Base-by-base conservation (phyloP, 257 asterid genomes). In the Striga asiatica region DNA sequence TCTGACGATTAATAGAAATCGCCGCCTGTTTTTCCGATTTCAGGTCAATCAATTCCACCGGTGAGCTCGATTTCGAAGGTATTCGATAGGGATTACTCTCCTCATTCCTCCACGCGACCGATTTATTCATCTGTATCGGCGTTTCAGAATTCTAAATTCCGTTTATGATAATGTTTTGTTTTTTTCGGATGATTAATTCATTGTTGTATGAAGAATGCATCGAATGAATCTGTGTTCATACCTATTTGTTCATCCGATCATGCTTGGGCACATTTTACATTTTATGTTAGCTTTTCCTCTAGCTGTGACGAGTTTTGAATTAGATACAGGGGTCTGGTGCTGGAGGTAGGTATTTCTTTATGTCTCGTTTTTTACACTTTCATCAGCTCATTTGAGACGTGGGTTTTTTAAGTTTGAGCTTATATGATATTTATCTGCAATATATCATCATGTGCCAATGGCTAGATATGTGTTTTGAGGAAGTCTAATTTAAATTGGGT, bases 21-120 rank as follows among this genome's bases (percentile, higher is more conserved):
- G 70, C 66, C 57, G 72, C 69, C 51, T 58, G 10, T 56, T 49
- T 20, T 42, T 42, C 58, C 7, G 7, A n/a, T 24, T 50, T 41
- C 29, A 51, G 57, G 57, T 66, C 73, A 35, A 66, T 54, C 51
- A 28, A 25, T 28, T 38, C 41, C 21, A 35, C 4, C 67, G 18
- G 16, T 50, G 19, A 57, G 71, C 68, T 69, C 58, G 73, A 61
- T 69, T 70, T 42, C 55, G 6, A 22, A 76, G 82, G 82, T 72
- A 66, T 62, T 22, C 38, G 54, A 20, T 17, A 21, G 1, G 38
- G 31, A 38, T 19, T 13, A n/a, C 56, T 57, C 24, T 47, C 23
- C 39, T 50, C 51, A 25, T 70, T 29, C 25, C 12, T 49, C 48
- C 54, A 41, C 3, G 14, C 59, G 49, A 37, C 54, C 34, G 8